These are phyloP conservation scores for Nigrospora oryzae DNA, from an alignment of 2,329 filamentous ascomycete genomes.

Conservation along the genomic window DNA sequence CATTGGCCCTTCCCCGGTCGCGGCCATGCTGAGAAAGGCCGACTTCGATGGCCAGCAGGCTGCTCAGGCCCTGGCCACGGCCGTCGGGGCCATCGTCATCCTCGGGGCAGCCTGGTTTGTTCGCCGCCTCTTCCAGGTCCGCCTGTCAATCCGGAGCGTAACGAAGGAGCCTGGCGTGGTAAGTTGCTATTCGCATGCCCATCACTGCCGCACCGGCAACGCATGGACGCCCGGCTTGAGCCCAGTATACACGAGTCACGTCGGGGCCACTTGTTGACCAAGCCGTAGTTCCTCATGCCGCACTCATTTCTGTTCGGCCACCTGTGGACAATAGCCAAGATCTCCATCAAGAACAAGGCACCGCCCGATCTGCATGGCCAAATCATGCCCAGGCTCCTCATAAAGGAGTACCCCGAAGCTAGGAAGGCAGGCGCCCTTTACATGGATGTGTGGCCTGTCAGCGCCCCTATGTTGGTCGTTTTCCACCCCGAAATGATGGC, in stretches of 20 bases:
- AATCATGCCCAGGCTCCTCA: conserved; percentile 12
- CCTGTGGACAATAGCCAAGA: conserved; percentile 11
- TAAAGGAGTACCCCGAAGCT: conserved; percentile 19
- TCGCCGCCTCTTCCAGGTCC: conserved; percentile 15
- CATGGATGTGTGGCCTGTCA: conserved; percentile 29
- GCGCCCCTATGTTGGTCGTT: conserved; percentile 20
- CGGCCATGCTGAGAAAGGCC: background rate
- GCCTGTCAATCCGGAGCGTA: conserved; percentile 14
- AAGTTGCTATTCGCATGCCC: conserved; percentile 5
- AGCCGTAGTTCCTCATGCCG: conserved; percentile 8
- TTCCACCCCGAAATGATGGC: conserved; percentile 21
- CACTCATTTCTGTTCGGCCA: conserved; percentile 20
- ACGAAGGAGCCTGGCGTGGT: conserved; percentile 17
- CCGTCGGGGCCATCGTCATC: conserved; percentile 6
- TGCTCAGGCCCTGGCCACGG: conserved; percentile 4
- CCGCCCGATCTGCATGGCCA: conserved; percentile 15
- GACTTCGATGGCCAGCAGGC: conserved; percentile 1
- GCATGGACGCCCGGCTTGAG: too few relatives aligned
- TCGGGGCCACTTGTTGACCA: background rate
- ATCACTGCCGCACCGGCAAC: background rate
- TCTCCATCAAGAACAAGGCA: conserved; percentile 12
- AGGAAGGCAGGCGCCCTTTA: conserved; percentile 20
- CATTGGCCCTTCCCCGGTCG: too few relatives aligned
- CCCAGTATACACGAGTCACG: too few relatives aligned
- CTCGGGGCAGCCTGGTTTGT: conserved; percentile 14